phyloP scores from a whole-genome alignment of 768 basidiomycete genomes.

The Hygrophoropsis aurantiaca region DNA sequence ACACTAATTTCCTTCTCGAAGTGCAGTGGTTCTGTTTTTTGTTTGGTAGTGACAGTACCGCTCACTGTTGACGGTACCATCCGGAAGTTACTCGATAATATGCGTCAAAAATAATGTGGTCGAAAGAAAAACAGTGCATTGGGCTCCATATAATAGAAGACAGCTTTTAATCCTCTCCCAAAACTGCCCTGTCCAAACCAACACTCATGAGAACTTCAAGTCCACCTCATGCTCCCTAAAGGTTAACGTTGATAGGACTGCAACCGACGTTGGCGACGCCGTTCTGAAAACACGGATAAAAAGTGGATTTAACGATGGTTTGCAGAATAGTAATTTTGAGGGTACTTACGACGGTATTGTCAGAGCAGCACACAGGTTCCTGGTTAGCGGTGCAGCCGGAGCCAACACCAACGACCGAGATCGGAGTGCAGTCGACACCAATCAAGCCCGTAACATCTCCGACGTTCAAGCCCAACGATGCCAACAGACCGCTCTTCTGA shows the following conservation, averaged over 20 bases:
- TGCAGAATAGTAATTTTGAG: not conserved
- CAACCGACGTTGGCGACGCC: slow-evolving; percentile 29
- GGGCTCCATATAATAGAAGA: too few relatives aligned
- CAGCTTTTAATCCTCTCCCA: too few relatives aligned
- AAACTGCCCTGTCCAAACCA: too few relatives aligned
- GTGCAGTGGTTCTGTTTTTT: too few relatives aligned
- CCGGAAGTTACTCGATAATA: too few relatives aligned
- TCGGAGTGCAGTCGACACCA: slow-evolving; percentile 18
- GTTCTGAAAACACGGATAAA: slow-evolving; percentile 11
- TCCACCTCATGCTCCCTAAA: too few relatives aligned
- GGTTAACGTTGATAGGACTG: slow-evolving; percentile 10
- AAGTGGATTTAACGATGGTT: not conserved
- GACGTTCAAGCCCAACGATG: slow-evolving; percentile 6
- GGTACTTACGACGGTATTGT: not conserved
- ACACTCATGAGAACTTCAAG: too few relatives aligned
- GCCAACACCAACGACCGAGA: slow-evolving; percentile 20
- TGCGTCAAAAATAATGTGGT: too few relatives aligned
- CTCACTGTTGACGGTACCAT: too few relatives aligned
- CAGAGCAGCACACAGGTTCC: slow-evolving; percentile 22
- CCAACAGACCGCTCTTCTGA: not conserved
- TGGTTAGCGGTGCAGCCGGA: slow-evolving; percentile 13
- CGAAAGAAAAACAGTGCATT: too few relatives aligned
- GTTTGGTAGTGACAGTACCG: too few relatives aligned
- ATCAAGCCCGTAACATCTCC: slow-evolving; percentile 5
- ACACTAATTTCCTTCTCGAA: too few relatives aligned